Conservation (phyloP, 805 yeast genomes). For the Danielia oregonensis region DNA sequence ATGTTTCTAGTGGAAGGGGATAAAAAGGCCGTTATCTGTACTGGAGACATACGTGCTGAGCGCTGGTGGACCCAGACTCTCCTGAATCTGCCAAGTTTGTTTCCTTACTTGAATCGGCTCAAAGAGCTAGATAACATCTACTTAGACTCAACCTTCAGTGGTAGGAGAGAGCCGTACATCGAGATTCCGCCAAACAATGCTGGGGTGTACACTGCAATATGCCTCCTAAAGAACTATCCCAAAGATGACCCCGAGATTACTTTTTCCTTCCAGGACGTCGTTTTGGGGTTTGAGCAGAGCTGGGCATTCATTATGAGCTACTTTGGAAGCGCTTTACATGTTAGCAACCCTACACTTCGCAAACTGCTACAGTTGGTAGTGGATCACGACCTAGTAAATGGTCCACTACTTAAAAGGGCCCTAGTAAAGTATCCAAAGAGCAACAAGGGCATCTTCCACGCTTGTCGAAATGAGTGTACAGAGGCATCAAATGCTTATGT, state of each 20-base stretch:
- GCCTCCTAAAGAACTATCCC: constrained; percentile 42
- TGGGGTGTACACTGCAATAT: constrained; percentile 35
- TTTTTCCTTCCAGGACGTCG: constrained; percentile 38
- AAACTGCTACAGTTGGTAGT: constrained; percentile 4
- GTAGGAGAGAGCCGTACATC: constrained; percentile 47
- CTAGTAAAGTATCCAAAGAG: neutral
- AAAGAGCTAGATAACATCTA: constrained; percentile 43
- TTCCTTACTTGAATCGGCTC: constrained; percentile 37
- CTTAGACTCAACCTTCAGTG: constrained; percentile 52
- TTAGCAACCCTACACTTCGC: constrained; percentile 2
- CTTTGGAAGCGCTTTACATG: constrained; percentile 15
- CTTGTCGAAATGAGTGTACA: neutral
- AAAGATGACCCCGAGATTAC: constrained; percentile 31
- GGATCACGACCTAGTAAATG: constrained; percentile 6
- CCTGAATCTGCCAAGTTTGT: constrained; percentile 34
- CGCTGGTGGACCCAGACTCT: constrained; percentile 44
- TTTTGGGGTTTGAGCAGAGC: constrained; percentile 52
- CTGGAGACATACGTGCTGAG: constrained; percentile 61
- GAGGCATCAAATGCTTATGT: constrained; percentile 6
- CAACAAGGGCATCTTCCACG: neutral
- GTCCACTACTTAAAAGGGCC: constrained; percentile 1
- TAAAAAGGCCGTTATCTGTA: constrained; percentile 37
- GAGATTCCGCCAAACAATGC: constrained; percentile 38
- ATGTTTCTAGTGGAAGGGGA: constrained; percentile 47
- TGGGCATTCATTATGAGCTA: constrained; percentile 37